phyloP scores from a whole-genome alignment of 129 eudicot species.

The Saposhnikovia divaricata region DNA sequence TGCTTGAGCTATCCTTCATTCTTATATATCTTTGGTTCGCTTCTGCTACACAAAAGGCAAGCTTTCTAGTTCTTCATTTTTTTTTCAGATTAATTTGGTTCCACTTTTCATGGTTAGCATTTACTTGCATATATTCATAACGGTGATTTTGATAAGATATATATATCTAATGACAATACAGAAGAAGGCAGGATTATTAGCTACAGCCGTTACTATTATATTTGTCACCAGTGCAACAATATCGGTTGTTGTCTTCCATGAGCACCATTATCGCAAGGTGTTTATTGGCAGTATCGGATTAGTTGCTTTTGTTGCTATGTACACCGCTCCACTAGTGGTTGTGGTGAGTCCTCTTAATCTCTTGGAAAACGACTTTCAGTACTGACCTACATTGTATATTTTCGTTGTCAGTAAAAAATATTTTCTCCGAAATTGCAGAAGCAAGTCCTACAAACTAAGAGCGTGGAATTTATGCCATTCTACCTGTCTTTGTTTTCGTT shows the following conservation, averaged over 20 bases:
- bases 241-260: conserved; percentile 46
- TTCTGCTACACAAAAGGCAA: conserved; percentile 52
- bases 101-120: not conserved
- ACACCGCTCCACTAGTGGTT: conserved; percentile 63
- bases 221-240: conserved; percentile 32
- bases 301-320: conserved; percentile 64
- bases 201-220: conserved; percentile 24
- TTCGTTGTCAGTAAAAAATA: not conserved
- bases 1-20: conserved; percentile 68
- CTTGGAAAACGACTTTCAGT: not conserved
- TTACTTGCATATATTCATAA: not conserved
- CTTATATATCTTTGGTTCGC: conserved; percentile 57
- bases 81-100: not conserved
- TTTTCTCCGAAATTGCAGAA: conserved; percentile 36
- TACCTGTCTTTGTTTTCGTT: conserved; percentile 74
- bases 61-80: conserved; percentile 6
- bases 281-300: conserved; percentile 69
- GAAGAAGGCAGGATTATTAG: conserved; percentile 49
- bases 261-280: conserved; percentile 54
- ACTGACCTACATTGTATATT: not conserved
- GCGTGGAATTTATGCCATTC: conserved; percentile 89
- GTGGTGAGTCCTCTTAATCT: conserved; percentile 47
- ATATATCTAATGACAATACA: conserved; percentile 31
- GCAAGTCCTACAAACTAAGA: conserved; percentile 70
- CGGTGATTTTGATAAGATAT: not conserved